Evolutionary conservation across 2,329 filamentous ascomycete species (phyloP).

Genomic region (Hymenoscyphus fraxineus): DNA sequence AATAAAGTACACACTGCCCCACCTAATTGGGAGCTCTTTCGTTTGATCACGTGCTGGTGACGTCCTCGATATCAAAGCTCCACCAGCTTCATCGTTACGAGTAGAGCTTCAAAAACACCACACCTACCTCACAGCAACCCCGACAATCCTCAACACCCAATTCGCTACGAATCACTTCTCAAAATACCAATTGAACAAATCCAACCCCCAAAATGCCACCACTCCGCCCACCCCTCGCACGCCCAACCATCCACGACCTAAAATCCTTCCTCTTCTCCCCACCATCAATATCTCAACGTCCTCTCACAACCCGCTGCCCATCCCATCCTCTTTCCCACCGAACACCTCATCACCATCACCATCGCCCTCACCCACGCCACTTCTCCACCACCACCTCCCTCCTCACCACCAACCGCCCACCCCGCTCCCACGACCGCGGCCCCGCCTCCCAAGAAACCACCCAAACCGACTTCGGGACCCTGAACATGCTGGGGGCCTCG

Average conservation of each 20-base stretch:
- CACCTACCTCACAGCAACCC: neutral
- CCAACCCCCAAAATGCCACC: constrained; percentile 19
- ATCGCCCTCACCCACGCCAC: neutral
- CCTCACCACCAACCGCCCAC: constrained; percentile 22
- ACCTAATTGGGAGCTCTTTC: no score
- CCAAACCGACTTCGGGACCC: constrained; percentile 65
- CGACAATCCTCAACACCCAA: neutral
- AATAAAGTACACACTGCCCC: no score
- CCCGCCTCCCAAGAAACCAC: constrained; percentile 58
- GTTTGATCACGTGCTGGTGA: neutral
- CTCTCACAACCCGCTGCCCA: no score
- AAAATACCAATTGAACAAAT: neutral
- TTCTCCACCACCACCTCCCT: constrained; percentile 10
- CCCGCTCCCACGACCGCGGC: constrained; percentile 52
- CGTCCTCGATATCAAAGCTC: neutral
- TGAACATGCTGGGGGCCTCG: constrained; percentile 75
- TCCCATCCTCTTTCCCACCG: constrained; percentile 11
- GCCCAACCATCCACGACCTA: constrained; percentile 30
- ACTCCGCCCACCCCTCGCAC: constrained; percentile 16
- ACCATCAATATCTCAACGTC: constrained; percentile 5
- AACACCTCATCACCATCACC: constrained; percentile 1
- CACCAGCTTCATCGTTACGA: neutral
- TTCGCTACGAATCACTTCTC: neutral
- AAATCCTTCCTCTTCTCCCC: constrained; percentile 24
- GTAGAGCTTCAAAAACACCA: neutral